Evolutionary conservation across 305 asterid genomes (phyloP), one percentile per base, ranked within the genome.

Genomic region (Withania somnifera): DNA sequence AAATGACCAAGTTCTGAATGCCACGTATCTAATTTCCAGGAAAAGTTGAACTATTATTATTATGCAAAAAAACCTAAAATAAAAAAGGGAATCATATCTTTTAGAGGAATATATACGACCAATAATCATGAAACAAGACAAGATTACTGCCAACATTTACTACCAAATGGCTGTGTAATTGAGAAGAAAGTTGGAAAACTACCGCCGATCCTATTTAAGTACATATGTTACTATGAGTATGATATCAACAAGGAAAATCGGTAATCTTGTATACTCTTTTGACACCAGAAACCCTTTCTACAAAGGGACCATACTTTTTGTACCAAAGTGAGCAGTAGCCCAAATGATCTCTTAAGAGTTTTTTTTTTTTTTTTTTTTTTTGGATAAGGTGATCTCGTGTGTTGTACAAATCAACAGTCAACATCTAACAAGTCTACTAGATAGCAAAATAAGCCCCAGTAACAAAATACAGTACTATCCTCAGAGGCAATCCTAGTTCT

Each of bases 11-110:
- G 83, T 91, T 93, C 89, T 91, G 86, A 54, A 93, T 92, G 53
- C 97, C 99, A 53, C 98, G 97, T 80, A 96, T 96, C 99, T 95
- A 84, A 80, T 84, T 77, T 19, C 32, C 64, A 63, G 32, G 45
- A 38, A 36, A 75, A 53, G 36, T 28, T 24, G 42, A 71, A 63
- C 45, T 11, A 36, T 24, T 15, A 42, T 28, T 19, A 45, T 71
- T 71, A 71, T 14, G 79, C 79, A 71, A n/a, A n/a, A n/a, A n/a
- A 24, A 73, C 79, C 45, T n/a, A 11, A 15, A 7, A 73, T 24
- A 24, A 24, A 36, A 24, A 45, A 15, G 61, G 40, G 1, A 28
- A 50, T 15, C 47, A 75, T 50, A 75, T 75, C 42, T 50, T 71
- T 75, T 47, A 4, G 79, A 26, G 17, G 79, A n/a, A 71, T 71